Evolutionary conservation across 192 early-diverging fungal species (phyloP).

Genomic region (Backusella sp.): DNA sequence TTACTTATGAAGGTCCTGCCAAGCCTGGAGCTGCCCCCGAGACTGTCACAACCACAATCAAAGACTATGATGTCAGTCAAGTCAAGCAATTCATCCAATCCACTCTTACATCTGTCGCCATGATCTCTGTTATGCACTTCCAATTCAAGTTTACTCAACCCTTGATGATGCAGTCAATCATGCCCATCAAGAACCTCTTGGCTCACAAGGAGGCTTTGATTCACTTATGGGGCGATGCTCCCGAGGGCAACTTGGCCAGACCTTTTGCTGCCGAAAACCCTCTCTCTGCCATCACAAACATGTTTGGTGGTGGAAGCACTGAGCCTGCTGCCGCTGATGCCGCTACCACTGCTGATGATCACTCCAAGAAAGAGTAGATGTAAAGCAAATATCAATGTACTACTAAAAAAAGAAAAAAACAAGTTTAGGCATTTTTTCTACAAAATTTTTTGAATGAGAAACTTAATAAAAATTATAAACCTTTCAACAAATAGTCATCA

Average conservation of each 20-base stretch:
- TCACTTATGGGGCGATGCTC: constrained; percentile 74
- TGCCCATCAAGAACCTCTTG: constrained; percentile 75
- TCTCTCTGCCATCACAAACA: constrained; percentile 51
- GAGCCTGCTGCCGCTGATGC: constrained; percentile 14
- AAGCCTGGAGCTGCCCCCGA: constrained; percentile 41
- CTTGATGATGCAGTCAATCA: constrained; percentile 80
- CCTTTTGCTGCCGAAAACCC: constrained; percentile 85
- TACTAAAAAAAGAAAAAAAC: neutral
- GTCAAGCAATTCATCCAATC: constrained; percentile 69
- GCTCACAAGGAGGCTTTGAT: constrained; percentile 77
- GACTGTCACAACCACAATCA: constrained; percentile 41
- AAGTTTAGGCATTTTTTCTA: neutral
- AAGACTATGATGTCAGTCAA: constrained; percentile 78
- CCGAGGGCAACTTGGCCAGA: constrained; percentile 75
- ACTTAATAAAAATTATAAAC: too few relatives aligned
- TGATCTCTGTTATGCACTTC: constrained; percentile 85
- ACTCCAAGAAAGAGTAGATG: constrained; percentile 21
- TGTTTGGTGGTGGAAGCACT: constrained; percentile 33
- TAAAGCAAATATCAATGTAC: neutral
- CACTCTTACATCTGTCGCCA: constrained; percentile 61
- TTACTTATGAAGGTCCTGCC: constrained; percentile 75
- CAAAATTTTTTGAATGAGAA: too few relatives aligned
- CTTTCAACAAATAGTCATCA: too few relatives aligned
- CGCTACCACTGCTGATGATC: neutral
- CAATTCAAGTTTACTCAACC: constrained; percentile 90